phyloP scores from a whole-genome alignment of 1,139 yeast species.

The Hemisphaericaspora xylofermentans region DNA sequence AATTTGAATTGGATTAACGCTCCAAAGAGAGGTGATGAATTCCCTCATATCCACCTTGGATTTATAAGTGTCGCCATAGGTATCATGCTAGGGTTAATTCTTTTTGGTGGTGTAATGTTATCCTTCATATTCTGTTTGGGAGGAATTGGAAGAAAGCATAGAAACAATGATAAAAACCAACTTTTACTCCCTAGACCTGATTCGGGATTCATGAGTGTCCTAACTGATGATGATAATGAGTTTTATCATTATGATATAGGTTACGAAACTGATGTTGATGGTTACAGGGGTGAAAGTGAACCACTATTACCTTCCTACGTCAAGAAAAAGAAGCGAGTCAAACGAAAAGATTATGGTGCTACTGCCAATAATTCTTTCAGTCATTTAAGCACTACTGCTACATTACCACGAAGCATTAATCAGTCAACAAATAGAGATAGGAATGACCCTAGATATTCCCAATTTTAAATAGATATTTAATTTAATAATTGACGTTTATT shows the following conservation, averaged over 20 bases:
- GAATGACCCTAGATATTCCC: constrained; percentile 28
- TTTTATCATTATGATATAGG: constrained; percentile 33
- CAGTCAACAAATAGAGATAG: constrained; percentile 33
- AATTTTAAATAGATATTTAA: constrained; percentile 6
- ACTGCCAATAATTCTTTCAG: constrained; percentile 5
- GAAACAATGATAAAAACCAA: constrained; percentile 7
- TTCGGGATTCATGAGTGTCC: constrained; percentile 41
- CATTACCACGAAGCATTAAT: constrained; percentile 27
- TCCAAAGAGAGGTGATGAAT: constrained; percentile 28
- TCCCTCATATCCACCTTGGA: constrained; percentile 60
- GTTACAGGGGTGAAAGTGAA: constrained; percentile 32
- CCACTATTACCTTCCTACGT: constrained; percentile 29
- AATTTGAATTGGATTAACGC: constrained; percentile 56
- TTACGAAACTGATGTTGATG: constrained; percentile 48
- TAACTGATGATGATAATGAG: constrained; percentile 28
- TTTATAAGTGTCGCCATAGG: constrained; percentile 68
- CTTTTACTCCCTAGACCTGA: constrained; percentile 21
- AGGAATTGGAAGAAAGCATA: constrained; percentile 13
- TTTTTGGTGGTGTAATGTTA: constrained; percentile 34
- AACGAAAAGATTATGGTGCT: constrained; percentile 20
- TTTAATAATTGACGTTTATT: neutral
- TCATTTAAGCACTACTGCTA: constrained; percentile 4
- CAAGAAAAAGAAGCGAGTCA: constrained; percentile 16
- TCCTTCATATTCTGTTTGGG: constrained; percentile 31
- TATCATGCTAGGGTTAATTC: constrained; percentile 54